A percentile compares a stretch with the other conserved stretches of the same genome.
phyloP scores from a whole-genome alignment of 164 flowering plant genomes.

The Tetracentron sinense region DNA sequence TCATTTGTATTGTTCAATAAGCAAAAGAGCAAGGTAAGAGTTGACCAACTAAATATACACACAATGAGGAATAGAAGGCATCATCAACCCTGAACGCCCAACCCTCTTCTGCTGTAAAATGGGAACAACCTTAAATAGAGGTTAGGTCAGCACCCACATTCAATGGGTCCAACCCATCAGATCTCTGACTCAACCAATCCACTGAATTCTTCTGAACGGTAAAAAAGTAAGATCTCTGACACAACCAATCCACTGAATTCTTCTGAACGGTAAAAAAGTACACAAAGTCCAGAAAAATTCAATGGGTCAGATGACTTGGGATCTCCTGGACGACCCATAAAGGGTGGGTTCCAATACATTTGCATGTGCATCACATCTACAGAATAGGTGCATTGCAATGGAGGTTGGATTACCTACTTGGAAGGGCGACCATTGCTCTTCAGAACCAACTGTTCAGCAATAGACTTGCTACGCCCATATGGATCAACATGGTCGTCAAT shows the following conservation, averaged over 20 bases:
- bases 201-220: not conserved
- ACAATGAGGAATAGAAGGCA: no score
- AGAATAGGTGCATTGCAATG: not conserved
- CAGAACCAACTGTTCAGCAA: conserved; percentile 89
- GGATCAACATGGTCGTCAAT: conserved; percentile 77
- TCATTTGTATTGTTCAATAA: not conserved
- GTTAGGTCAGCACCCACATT: not conserved
- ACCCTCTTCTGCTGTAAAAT: no score
- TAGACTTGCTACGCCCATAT: conserved; percentile 74
- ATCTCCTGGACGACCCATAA: not conserved
- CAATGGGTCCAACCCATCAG: not conserved
- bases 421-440: conserved; percentile 78
- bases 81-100: no score
- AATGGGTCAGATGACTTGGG: not conserved
- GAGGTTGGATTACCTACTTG: conserved; percentile 44
- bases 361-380: not conserved
- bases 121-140: no score
- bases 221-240: not conserved
- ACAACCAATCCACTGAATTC: not conserved
- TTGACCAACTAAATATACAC: not conserved
- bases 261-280: not conserved
- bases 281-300: not conserved
- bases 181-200: not conserved
- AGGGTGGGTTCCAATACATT: not conserved
- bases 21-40: not conserved